Evolutionary conservation across 2,329 filamentous ascomycete genomes (phyloP), one percentile per base, ranked within the genome.

Genomic region (Hypoxylon rubiginosum): DNA sequence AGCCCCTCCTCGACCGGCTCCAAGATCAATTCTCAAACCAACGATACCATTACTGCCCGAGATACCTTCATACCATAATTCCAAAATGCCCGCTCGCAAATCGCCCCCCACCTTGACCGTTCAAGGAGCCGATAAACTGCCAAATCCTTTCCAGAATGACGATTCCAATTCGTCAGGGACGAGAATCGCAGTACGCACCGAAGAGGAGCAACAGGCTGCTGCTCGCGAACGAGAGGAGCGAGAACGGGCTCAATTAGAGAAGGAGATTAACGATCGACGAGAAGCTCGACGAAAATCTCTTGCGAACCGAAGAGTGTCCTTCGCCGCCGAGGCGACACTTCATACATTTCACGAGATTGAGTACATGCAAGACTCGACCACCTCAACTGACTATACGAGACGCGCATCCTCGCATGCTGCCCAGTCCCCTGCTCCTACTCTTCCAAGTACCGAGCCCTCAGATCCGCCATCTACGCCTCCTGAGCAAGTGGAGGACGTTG

Each of bases 301-400:
- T 62, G 94, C 95, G 51, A 97, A 96, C 77, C 90, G 96, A 74
- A 90, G 96, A 75, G 96, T 99, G 34, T 98, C 95, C 0, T 99
- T 99, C 79, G 96, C 96, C 4, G 96, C 96, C 0, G 96, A 99
- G 80, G 96, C 96, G 11, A 99, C 96, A 3, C 85, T 99, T 36
- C 96, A 99, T 77, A 99, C 96, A 0, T 98, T 97, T 86, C 94
- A 98, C 75, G 94, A 96, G 60, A 88, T 97, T 48, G 95, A 98
- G 75, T 92, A 94, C 68, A 86, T 90, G 76, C 93, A 94, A 75
- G 94, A 97, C 76, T 93, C 93, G 19, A 97, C 94, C 1, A 92
- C 91, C 7, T 91, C 92, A 0, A 91, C 90, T 0, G 92, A 95
- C 69, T 89, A 90, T 10, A 93, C 92, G 11, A 84, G 93, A 71